Conservation (phyloP, 495 filamentous ascomycete genomes). For the Xylaria cubensis region DNA sequence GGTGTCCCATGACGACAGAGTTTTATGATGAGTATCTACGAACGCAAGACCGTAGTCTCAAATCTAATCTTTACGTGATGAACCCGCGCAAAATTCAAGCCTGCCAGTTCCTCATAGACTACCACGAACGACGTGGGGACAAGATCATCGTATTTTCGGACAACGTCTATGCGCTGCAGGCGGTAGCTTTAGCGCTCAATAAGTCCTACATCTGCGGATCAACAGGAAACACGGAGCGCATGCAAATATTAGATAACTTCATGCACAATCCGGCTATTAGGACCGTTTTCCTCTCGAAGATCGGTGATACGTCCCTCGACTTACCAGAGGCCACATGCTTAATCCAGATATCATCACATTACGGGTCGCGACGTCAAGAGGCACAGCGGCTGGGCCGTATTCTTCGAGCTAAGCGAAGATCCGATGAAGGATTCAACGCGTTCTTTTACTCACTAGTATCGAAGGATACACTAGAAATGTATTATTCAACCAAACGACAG, state of each 20-base stretch:
- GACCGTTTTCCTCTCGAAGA: slow-evolving; percentile 97
- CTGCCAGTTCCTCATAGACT: slow-evolving; percentile 95
- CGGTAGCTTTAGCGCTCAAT: slow-evolving; percentile 81
- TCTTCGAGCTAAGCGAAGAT: slow-evolving; percentile 91
- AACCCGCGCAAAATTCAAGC: slow-evolving; percentile 97
- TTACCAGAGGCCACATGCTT: slow-evolving; percentile 95
- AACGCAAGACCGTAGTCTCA: slow-evolving; percentile 56
- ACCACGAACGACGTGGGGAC: slow-evolving; percentile 94
- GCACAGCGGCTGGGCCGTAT: slow-evolving; percentile 95
- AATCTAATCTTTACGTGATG: slow-evolving; percentile 91
- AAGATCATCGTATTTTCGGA: slow-evolving; percentile 99
- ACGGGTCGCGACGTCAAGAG: slow-evolving; percentile 96
- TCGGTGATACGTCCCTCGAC: slow-evolving; percentile 97
- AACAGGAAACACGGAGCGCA: slow-evolving; percentile 84
- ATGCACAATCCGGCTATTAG: slow-evolving; percentile 92
- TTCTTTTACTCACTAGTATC: slow-evolving; percentile 99
- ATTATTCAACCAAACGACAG: slow-evolving; percentile 94
- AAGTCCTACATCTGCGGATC: slow-evolving; percentile 95
- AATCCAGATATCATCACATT: slow-evolving; percentile 98
- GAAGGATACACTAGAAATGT: slow-evolving; percentile 98
- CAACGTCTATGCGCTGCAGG: slow-evolving; percentile 91
- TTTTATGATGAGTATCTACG: slow-evolving; percentile 93
- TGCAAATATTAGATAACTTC: slow-evolving; percentile 93
- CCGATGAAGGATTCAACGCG: slow-evolving; percentile 98
- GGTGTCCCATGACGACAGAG: slow-evolving; percentile 99